phyloP scores from a whole-genome alignment of 1,284 basidiomycete genomes.

The Fomitopsis schrenkii region DNA sequence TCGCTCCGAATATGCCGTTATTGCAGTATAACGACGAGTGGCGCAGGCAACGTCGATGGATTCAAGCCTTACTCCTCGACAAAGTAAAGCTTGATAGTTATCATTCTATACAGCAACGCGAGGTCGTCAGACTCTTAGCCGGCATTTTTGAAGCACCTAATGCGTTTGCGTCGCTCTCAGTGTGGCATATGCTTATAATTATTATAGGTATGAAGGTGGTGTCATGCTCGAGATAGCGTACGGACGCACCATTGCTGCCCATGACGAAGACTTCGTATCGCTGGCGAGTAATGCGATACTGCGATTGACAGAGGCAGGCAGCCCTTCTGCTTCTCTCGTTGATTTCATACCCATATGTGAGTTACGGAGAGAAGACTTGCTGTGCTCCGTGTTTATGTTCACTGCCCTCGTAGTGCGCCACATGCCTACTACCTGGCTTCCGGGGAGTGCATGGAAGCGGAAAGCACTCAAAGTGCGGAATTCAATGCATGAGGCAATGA shows the following conservation, averaged over 20 bases:
- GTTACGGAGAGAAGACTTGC: conserved; percentile 17
- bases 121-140: conserved; percentile 8
- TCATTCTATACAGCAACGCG: conserved; percentile 7
- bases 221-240: conserved; percentile 36
- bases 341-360: conserved; percentile 51
- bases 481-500: conserved; percentile 37
- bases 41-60: conserved; percentile 6
- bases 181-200: neutral
- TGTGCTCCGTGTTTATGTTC: neutral
- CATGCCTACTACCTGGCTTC: conserved; percentile 52
- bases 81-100: conserved; percentile 9
- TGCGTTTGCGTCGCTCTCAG: conserved; percentile 6
- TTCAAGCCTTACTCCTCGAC: conserved; percentile 16
- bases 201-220: conserved; percentile 25
- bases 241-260: conserved; percentile 23
- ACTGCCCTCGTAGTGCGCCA: conserved; percentile 30
- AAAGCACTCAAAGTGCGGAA: conserved; percentile 37
- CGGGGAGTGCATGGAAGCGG: conserved; percentile 51
- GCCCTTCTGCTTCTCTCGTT: conserved; percentile 48
- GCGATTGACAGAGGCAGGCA: conserved; percentile 43
- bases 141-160: conserved; percentile 11
- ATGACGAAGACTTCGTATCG: conserved; percentile 21
- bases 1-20: neutral
- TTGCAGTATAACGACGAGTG: neutral
- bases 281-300: conserved; percentile 42